A percentile compares a stretch with the other conserved stretches of the same genome.
Conservation (phyloP, 2,329 filamentous ascomycete genomes). For the Trichocomaceae sp. region DNA sequence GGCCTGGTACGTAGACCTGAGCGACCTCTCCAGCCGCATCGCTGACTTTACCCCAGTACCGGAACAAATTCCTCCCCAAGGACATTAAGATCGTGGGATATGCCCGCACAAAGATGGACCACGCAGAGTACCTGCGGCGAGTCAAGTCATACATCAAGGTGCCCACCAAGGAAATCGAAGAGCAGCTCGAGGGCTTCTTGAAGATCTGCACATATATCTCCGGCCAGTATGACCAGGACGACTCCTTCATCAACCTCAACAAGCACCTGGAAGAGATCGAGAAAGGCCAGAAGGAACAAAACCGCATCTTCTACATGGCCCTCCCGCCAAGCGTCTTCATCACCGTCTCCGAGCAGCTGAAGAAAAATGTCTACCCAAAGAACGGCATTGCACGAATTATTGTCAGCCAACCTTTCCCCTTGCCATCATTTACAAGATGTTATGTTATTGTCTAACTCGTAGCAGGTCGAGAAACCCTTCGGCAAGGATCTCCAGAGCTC, state of each 20-base stretch:
- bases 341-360: conserved; percentile 92
- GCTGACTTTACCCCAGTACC: conserved; percentile 58
- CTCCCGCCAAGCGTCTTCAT: conserved; percentile 97
- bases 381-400: conserved; percentile 90
- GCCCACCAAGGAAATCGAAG: conserved; percentile 92
- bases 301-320: conserved; percentile 99
- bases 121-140: conserved; percentile 85
- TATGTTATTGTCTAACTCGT: too few relatives aligned
- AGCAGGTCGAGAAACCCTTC: conserved; percentile 95
- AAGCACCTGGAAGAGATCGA: conserved; percentile 82
- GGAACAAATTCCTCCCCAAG: conserved; percentile 96
- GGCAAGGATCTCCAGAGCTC: conserved; percentile 95
- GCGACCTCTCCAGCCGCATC: background rate
- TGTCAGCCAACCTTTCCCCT: conserved; percentile 48
- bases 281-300: conserved; percentile 70
- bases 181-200: conserved; percentile 88
- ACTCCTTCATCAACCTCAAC: conserved; percentile 80
- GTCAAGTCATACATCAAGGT: conserved; percentile 99
- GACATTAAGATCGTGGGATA: conserved; percentile 97
- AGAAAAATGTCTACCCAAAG: conserved; percentile 92
- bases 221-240: conserved; percentile 97
- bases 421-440: too few relatives aligned
- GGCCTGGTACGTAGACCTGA: conserved; percentile 69
- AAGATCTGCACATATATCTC: conserved; percentile 84
- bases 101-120: conserved; percentile 99